phyloP scores from a whole-genome alignment of 2,329 filamentous ascomycete species.

The Fonsecaea monophora region DNA sequence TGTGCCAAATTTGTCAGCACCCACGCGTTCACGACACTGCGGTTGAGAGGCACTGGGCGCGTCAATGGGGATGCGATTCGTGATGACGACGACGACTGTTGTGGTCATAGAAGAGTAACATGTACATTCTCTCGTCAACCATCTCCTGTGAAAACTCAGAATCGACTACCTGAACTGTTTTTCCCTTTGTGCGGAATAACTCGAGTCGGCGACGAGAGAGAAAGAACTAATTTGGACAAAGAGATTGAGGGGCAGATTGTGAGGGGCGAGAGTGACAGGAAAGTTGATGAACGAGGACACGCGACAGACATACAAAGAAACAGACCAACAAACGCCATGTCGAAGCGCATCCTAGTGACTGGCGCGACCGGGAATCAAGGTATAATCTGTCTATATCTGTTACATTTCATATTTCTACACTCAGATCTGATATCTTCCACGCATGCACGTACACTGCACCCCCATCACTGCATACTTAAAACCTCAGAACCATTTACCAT shows the following conservation, averaged over 20 bases:
- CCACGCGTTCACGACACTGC: neutral
- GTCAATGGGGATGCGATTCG: neutral
- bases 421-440: neutral
- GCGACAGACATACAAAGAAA: neutral
- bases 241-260: neutral
- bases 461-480: neutral
- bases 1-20: slow-evolving; percentile 18
- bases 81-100: neutral
- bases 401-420: neutral
- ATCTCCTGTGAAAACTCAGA: neutral
- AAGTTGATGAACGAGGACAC: neutral
- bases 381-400: neutral
- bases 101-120: neutral
- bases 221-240: neutral
- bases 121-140: neutral
- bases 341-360: slow-evolving; percentile 14
- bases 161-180: neutral
- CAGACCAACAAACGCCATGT: neutral
- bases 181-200: neutral
- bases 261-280: neutral
- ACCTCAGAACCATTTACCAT: neutral
- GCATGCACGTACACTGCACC: neutral
- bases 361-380: slow-evolving; percentile 25
- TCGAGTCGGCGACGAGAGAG: neutral
- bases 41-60: neutral